These are phyloP conservation scores for Aureobasidium vineae DNA, from an alignment of 2,329 filamentous ascomycete genomes.

Conservation along the genomic window DNA sequence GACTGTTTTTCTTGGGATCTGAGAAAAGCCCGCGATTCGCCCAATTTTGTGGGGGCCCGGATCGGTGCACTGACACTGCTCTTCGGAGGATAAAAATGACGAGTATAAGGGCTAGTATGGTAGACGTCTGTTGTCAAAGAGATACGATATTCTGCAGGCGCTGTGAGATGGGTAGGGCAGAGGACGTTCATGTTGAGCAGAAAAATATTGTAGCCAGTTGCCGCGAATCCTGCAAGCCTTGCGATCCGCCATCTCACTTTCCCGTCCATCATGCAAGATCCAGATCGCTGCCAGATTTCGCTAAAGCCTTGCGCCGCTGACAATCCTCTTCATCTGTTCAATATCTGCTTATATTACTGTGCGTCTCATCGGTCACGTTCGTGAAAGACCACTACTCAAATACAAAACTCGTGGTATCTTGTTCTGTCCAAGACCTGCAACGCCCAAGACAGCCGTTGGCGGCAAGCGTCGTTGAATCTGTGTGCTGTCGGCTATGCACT, in stretches of 20 bases:
- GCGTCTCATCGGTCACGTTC: too few species aligned
- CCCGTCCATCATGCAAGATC: conserved; percentile 6
- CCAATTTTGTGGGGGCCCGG: neutral
- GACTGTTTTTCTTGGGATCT: neutral
- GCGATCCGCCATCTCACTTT: conserved; percentile 3
- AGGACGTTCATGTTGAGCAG: neutral
- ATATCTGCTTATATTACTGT: neutral
- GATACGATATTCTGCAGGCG: neutral
- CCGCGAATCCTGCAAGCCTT: conserved; percentile 4
- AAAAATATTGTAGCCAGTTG: neutral
- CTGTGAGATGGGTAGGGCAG: neutral
- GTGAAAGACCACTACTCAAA: too few species aligned
- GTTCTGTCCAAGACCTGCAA: neutral
- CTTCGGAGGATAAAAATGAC: neutral
- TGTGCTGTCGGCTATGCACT: neutral
- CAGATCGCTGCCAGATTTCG: conserved; percentile 14
- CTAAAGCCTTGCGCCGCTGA: neutral
- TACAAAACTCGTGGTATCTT: too few species aligned
- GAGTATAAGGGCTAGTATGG: neutral
- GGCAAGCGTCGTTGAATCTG: conserved; percentile 1
- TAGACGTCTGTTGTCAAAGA: neutral
- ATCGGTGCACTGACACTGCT: neutral
- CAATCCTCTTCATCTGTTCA: neutral
- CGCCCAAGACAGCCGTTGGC: neutral
- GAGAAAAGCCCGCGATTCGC: neutral